Base-by-base conservation (phyloP, 2,329 filamentous ascomycete genomes). In the Lachnellula willkommii region DNA sequence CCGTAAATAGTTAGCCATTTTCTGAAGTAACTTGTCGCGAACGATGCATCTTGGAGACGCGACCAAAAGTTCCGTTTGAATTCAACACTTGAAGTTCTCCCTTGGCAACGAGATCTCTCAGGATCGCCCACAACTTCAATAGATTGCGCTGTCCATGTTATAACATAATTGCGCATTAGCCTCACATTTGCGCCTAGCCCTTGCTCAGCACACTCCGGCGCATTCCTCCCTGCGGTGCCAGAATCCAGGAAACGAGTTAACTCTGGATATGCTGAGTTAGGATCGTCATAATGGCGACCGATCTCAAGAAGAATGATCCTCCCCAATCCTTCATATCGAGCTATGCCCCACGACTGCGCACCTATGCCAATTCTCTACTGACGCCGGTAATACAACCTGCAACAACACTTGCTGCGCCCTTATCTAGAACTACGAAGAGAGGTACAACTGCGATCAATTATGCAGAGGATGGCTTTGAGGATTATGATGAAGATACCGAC, bases 401-500 rank as follows among this genome's bases (percentile, higher is more conserved):
- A 60, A 80, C 85, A 63, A 77, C 78, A 55, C 80, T 83, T n/a
- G 72, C 82, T 2, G 85, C 84, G 24, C 82, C 87, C 40, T 76
- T 82, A 57, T 81, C 89, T 65, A 84, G 93, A 70, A 95, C 89
- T n/a, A 97, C 94, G 8, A 97, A 99, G 77, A 88, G 94, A 73
- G 94, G 94, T 56, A 97, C 94, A 2, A 94, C 90, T 36, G 89
- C 93, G 61, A 94, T 97, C 74, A 99, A 96, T 75, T 99, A 99
- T 70, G 93, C 94, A 24, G 94, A 99, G 71, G 93, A 97, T 71
- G 92, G 92, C 47, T 95, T 87, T 68, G 93, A 96, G 63, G 91
- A 93, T 67, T 82, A 86, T 54, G 88, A 90, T 60, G 86, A 88
- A 50, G 88, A 90, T 60, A 87, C 90, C 54, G 79, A 82, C 57